Conservation (phyloP, 2,329 filamentous ascomycete genomes). For the Cytospora paraplurivora region DNA sequence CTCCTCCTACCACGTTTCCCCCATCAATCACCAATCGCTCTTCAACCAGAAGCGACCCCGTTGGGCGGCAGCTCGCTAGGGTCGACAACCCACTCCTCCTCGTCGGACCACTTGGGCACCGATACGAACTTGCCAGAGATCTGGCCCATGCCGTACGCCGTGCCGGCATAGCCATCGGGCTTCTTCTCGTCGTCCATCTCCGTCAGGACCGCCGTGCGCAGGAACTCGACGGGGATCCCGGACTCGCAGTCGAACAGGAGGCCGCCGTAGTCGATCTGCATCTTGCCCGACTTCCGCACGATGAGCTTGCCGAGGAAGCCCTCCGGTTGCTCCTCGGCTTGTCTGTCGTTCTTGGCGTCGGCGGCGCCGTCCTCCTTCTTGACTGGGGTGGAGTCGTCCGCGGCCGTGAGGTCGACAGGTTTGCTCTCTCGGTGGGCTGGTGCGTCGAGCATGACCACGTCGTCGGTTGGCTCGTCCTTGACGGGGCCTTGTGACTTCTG, state of each 20-base stretch:
- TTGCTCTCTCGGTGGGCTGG: slow-evolving; percentile 32
- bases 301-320: slow-evolving; percentile 63
- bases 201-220: slow-evolving; percentile 61
- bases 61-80: slow-evolving; percentile 38
- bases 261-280: slow-evolving; percentile 66
- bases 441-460: slow-evolving; percentile 43
- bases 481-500: slow-evolving; percentile 34
- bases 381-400: slow-evolving; percentile 32
- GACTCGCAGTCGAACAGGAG: slow-evolving; percentile 56
- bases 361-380: slow-evolving; percentile 36
- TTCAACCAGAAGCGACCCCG: slow-evolving; percentile 21
- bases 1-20: too few relatives aligned
- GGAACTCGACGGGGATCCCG: slow-evolving; percentile 53
- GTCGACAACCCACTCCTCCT: slow-evolving; percentile 56
- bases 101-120: slow-evolving; percentile 60
- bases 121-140: slow-evolving; percentile 64
- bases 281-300: slow-evolving; percentile 62
- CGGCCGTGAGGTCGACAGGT: slow-evolving; percentile 48
- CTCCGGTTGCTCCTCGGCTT: slow-evolving; percentile 43
- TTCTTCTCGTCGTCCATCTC: slow-evolving; percentile 59
- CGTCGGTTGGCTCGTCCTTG: slow-evolving; percentile 46
- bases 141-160: slow-evolving; percentile 63
- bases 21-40: slow-evolving; percentile 2
- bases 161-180: slow-evolving; percentile 47
- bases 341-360: slow-evolving; percentile 37